These are phyloP conservation scores for Aspergillus luchuensis DNA, from an alignment of 2,329 filamentous ascomycete genomes.

Conservation along the genomic window DNA sequence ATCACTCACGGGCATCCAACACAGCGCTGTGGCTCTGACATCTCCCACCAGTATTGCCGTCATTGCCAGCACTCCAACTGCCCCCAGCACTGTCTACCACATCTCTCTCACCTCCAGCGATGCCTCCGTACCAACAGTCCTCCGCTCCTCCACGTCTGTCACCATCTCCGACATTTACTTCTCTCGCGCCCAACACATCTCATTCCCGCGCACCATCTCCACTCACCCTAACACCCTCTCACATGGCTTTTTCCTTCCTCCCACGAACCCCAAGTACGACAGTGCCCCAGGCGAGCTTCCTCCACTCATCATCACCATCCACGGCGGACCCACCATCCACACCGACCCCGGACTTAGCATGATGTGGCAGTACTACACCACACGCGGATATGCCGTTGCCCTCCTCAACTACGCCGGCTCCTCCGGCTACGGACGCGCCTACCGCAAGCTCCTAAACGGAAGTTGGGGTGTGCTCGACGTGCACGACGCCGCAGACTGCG, in stretches of 20 bases:
- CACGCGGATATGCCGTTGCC: constrained; percentile 56
- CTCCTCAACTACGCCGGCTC: constrained; percentile 58
- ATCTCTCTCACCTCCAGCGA: constrained; percentile 1
- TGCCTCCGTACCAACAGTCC: not conserved
- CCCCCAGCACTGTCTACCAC: constrained; percentile 24
- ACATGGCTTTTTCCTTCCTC: constrained; percentile 48
- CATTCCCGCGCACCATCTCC: constrained; percentile 1
- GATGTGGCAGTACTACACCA: constrained; percentile 55
- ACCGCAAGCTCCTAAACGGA: constrained; percentile 53
- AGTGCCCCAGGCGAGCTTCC: constrained; percentile 39
- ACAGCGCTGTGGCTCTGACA: constrained; percentile 19
- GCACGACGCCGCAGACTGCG: constrained; percentile 53
- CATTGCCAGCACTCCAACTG: constrained; percentile 23
- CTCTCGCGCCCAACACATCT: constrained; percentile 1
- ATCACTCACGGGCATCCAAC: constrained; percentile 11
- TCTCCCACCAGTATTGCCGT: constrained; percentile 24
- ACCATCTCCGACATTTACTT: not conserved
- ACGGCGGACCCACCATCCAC: constrained; percentile 56
- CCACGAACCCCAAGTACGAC: constrained; percentile 51
- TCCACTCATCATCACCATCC: constrained; percentile 54
- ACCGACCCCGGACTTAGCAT: constrained; percentile 49
- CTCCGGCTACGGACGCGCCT: constrained; percentile 54
- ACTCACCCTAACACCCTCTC: not conserved
- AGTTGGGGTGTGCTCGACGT: constrained; percentile 56
- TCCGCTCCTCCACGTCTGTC: not conserved